Conservation (phyloP, 257 asterid species). For the Primulina eburnea region DNA sequence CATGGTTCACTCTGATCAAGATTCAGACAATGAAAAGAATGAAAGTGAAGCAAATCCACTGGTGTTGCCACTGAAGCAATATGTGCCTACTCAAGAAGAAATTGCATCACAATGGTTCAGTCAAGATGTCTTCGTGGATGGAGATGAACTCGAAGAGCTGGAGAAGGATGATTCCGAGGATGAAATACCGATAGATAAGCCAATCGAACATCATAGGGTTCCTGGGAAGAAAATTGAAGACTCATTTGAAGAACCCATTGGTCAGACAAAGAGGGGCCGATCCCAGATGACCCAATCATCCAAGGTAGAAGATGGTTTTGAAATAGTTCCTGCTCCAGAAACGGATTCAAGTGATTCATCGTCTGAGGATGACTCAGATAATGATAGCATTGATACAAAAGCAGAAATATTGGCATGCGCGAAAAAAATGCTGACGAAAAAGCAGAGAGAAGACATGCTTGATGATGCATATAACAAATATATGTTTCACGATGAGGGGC, state of each 20-base stretch:
- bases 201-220: constrained; percentile 14
- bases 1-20: constrained; percentile 53
- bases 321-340: constrained; percentile 79
- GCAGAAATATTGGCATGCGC: constrained; percentile 87
- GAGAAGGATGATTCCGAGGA: constrained; percentile 64
- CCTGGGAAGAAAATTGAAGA: constrained; percentile 25
- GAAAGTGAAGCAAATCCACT: constrained; percentile 75
- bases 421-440: constrained; percentile 74
- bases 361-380: constrained; percentile 66
- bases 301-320: constrained; percentile 50
- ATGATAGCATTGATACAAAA: constrained; percentile 52
- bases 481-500: constrained; percentile 74
- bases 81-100: constrained; percentile 71
- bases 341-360: constrained; percentile 76
- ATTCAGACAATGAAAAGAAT: constrained; percentile 57
- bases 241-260: constrained; percentile 27
- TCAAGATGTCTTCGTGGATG: constrained; percentile 83
- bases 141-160: constrained; percentile 44
- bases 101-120: constrained; percentile 81
- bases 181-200: constrained; percentile 52
- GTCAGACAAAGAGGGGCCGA: constrained; percentile 17
- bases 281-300: constrained; percentile 22
- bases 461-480: constrained; percentile 91
- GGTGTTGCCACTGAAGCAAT: constrained; percentile 60
- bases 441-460: constrained; percentile 75